Conservation (phyloP, 2,329 filamentous ascomycete species). For the Paramyrothecium roridum region DNA sequence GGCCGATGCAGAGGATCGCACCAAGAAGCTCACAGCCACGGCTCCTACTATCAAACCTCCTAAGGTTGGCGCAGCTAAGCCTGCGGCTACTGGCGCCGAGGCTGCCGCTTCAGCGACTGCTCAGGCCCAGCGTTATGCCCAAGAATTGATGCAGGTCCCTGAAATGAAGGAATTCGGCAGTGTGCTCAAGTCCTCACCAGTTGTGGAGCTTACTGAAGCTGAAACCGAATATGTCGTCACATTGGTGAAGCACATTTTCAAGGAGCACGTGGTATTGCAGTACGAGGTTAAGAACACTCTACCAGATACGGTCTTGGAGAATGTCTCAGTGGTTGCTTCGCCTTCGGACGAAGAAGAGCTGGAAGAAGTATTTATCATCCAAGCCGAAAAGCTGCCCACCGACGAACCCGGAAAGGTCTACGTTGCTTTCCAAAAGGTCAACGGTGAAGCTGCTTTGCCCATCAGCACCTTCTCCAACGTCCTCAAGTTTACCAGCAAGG, state of each 20-base stretch:
- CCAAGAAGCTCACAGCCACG: slow-evolving; percentile 92
- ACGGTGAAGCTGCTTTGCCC: slow-evolving; percentile 73
- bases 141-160: slow-evolving; percentile 83
- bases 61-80: slow-evolving; percentile 73
- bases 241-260: slow-evolving; percentile 96
- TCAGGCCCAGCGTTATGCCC: slow-evolving; percentile 81
- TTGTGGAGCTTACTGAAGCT: slow-evolving; percentile 89
- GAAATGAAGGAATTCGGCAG: slow-evolving; percentile 87
- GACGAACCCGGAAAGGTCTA: slow-evolving; percentile 92
- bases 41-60: slow-evolving; percentile 93
- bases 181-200: slow-evolving; percentile 84
- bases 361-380: slow-evolving; percentile 92
- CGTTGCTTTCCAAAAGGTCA: slow-evolving; percentile 85
- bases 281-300: slow-evolving; percentile 98
- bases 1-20: slow-evolving; percentile 91
- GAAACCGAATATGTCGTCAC: slow-evolving; percentile 97
- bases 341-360: slow-evolving; percentile 78
- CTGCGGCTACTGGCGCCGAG: slow-evolving; percentile 66
- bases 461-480: slow-evolving; percentile 83
- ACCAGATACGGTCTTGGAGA: slow-evolving; percentile 83
- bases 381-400: slow-evolving; percentile 74
- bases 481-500: slow-evolving; percentile 96
- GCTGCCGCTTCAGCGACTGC: slow-evolving; percentile 73
- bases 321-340: slow-evolving; percentile 78
- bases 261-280: slow-evolving; percentile 91